Conservation (phyloP, 768 basidiomycete species). For the Exidia glandulosa region DNA sequence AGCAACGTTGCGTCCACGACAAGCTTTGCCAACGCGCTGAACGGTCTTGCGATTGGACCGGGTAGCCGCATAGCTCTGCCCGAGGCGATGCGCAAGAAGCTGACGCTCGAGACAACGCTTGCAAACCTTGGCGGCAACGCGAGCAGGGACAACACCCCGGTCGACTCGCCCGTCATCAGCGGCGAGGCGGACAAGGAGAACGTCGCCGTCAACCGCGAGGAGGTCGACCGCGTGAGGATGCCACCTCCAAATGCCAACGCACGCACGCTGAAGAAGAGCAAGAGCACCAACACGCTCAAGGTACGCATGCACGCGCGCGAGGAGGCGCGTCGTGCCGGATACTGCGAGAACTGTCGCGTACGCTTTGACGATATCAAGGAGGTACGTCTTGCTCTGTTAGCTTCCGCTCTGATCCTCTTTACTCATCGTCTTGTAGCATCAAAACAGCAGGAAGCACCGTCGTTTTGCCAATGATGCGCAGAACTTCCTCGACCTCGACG, state of each 20-base stretch:
- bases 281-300: constrained; percentile 69
- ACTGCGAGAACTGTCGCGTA: constrained; percentile 90
- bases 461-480: constrained; percentile 68
- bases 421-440: constrained; percentile 42
- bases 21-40: constrained; percentile 29
- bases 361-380: constrained; percentile 82
- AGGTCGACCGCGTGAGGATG: constrained; percentile 8
- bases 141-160: neutral
- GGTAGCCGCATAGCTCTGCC: constrained; percentile 39
- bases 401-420: constrained; percentile 3
- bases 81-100: constrained; percentile 38
- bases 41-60: neutral
- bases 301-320: constrained; percentile 65
- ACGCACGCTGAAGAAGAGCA: constrained; percentile 42
- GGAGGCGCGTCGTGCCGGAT: constrained; percentile 85
- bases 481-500: constrained; percentile 75
- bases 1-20: constrained; percentile 85
- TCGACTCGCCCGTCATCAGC: constrained; percentile 14
- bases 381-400: constrained; percentile 34
- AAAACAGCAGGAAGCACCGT: constrained; percentile 58
- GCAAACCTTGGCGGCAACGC: neutral
- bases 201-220: constrained; percentile 20
- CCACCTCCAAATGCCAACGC: constrained; percentile 8
- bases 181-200: constrained; percentile 17
- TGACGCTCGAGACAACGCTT: constrained; percentile 28